phyloP scores from a whole-genome alignment of 2,329 filamentous ascomycete species.

The Phialocephala subalpina region DNA sequence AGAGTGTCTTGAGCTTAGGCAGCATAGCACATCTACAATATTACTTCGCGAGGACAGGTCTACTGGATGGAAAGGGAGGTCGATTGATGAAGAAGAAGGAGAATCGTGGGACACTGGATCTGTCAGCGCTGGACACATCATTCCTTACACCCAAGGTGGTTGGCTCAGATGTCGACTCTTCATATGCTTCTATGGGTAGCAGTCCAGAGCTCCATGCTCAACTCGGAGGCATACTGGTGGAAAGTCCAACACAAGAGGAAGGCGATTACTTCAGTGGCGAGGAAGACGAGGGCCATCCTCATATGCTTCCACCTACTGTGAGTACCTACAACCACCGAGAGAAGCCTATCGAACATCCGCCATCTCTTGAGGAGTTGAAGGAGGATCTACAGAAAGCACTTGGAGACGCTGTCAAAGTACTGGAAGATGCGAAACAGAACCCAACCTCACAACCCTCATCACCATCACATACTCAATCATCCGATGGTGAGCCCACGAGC shows the following conservation, averaged over 20 bases:
- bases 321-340: slow-evolving; percentile 93
- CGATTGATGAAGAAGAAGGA: slow-evolving; percentile 79
- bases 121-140: slow-evolving; percentile 59
- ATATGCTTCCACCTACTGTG: slow-evolving; percentile 94
- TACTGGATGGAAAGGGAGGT: slow-evolving; percentile 92
- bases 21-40: slow-evolving; percentile 98
- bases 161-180: slow-evolving; percentile 62
- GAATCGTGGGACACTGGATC: slow-evolving; percentile 61
- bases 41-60: slow-evolving; percentile 94
- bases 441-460: slow-evolving; percentile 34
- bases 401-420: slow-evolving; percentile 70
- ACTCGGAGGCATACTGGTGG: slow-evolving; percentile 43
- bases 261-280: slow-evolving; percentile 58
- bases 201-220: slow-evolving; percentile 61
- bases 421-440: slow-evolving; percentile 63
- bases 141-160: slow-evolving; percentile 51
- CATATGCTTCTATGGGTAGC: slow-evolving; percentile 66
- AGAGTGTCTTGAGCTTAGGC: slow-evolving; percentile 95
- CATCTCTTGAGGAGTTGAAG: slow-evolving; percentile 82
- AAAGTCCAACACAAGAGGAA: slow-evolving; percentile 50
- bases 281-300: slow-evolving; percentile 69
- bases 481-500: slow-evolving; percentile 27
- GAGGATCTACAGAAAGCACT: slow-evolving; percentile 72
- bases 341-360: slow-evolving; percentile 82
- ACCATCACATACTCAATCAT: slow-evolving; percentile 16